These are phyloP conservation scores for Fusarium sp. DNA, from an alignment of 2,329 filamentous ascomycete species.

Conservation along the genomic window DNA sequence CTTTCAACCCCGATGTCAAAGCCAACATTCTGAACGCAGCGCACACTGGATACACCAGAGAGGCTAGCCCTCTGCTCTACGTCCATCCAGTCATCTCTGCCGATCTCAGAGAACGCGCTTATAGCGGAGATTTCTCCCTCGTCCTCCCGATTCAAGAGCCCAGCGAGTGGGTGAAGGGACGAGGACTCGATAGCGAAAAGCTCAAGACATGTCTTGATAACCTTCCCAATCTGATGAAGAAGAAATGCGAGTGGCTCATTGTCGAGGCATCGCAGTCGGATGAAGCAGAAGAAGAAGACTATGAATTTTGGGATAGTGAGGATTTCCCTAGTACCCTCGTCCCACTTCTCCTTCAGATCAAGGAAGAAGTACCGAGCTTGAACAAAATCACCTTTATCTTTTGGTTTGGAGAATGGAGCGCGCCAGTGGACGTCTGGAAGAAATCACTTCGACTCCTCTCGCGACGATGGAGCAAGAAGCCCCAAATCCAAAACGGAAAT, in stretches of 20 bases:
- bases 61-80: not conserved
- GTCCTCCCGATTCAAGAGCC: not conserved
- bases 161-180: not conserved
- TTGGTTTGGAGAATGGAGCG: not conserved
- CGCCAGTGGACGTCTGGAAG: not conserved
- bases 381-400: not conserved
- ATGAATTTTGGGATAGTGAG: not conserved
- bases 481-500: not conserved
- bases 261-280: not conserved
- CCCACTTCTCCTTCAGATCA: not conserved
- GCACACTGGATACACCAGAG: not conserved
- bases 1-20: not conserved
- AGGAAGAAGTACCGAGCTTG: not conserved
- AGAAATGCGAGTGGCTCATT: not conserved
- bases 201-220: not conserved
- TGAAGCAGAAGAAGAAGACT: not conserved
- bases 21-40: not conserved
- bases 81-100: not conserved
- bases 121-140: not conserved
- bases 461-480: not conserved
- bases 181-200: not conserved
- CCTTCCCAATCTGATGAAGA: not conserved
- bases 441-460: not conserved
- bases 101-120: not conserved
- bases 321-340: not conserved